Conservation (phyloP, 2,329 filamentous ascomycete species). For the Colletotrichum agaves region DNA sequence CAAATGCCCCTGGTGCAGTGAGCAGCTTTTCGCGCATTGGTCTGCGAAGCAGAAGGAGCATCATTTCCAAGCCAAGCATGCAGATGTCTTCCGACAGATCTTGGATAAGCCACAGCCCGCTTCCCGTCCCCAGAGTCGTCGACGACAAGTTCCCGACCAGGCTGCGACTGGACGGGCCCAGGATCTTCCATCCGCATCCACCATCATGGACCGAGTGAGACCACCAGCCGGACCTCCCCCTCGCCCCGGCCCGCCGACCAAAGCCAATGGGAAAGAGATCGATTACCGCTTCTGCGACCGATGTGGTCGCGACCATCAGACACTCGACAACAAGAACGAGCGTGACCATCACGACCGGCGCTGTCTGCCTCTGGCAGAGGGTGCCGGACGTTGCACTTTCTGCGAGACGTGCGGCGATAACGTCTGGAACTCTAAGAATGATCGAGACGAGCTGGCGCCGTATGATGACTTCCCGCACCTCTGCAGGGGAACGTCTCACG, state of each 20-base stretch:
- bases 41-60: slow-evolving; percentile 38
- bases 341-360: slow-evolving; percentile 39
- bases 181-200: neutral
- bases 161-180: neutral
- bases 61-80: slow-evolving; percentile 48
- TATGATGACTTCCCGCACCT: slow-evolving; percentile 35
- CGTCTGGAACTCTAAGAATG: slow-evolving; percentile 30
- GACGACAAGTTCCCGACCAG: neutral
- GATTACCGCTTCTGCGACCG: slow-evolving; percentile 41
- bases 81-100: slow-evolving; percentile 35
- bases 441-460: slow-evolving; percentile 16
- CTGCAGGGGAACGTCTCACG: slow-evolving; percentile 29
- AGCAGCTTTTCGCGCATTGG: slow-evolving; percentile 46
- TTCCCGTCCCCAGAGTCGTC: neutral
- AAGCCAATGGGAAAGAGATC: slow-evolving; percentile 33
- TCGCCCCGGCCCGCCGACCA: slow-evolving; percentile 21
- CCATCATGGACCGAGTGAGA: slow-evolving; percentile 17
- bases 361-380: slow-evolving; percentile 39
- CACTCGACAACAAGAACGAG: slow-evolving; percentile 32
- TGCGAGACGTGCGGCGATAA: slow-evolving; percentile 38
- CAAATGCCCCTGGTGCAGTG: slow-evolving; percentile 51
- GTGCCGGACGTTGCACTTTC: slow-evolving; percentile 32
- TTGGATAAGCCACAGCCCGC: neutral
- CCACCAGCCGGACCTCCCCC: slow-evolving; percentile 24
- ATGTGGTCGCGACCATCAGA: slow-evolving; percentile 40